phyloP scores from a whole-genome alignment of 2,329 filamentous ascomycete genomes.

The Trichoderma koningiopsis region DNA sequence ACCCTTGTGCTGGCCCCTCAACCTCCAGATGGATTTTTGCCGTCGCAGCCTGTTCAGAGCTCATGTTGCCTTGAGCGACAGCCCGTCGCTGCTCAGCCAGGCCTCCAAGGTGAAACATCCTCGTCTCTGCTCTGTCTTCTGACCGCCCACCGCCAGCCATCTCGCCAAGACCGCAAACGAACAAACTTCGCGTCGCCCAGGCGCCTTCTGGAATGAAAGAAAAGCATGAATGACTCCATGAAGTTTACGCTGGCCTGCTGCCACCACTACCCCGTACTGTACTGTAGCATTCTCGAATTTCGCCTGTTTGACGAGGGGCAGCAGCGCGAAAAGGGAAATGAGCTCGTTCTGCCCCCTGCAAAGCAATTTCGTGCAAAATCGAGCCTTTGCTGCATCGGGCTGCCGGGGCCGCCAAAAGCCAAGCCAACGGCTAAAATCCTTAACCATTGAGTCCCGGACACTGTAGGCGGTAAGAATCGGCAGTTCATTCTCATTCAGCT shows the following conservation, averaged over 20 bases:
- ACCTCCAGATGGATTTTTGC: neutral
- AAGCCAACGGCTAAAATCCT: slow-evolving; percentile 17
- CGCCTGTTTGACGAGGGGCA: neutral
- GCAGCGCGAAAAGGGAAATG: slow-evolving; percentile 5
- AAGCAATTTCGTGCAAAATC: slow-evolving; percentile 19
- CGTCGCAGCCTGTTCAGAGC: neutral
- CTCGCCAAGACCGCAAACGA: slow-evolving; percentile 7
- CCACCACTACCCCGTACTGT: neutral
- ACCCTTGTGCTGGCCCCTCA: neutral
- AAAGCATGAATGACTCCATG: too few species aligned
- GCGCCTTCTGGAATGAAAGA: slow-evolving; percentile 19
- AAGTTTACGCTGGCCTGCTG: too few species aligned
- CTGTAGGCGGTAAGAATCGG: slow-evolving; percentile 6
- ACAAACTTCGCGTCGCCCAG: slow-evolving; percentile 3
- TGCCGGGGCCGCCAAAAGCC: slow-evolving; percentile 7
- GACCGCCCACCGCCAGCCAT: neutral
- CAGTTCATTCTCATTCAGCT: neutral
- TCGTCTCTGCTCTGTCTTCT: neutral
- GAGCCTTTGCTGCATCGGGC: slow-evolving; percentile 18
- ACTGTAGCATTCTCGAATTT: neutral
- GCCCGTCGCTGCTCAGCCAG: neutral
- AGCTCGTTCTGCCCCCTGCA: neutral
- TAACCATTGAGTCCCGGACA: neutral
- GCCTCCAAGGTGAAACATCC: neutral
- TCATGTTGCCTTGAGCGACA: neutral